Conservation (phyloP, 2,329 filamentous ascomycete genomes). For the Arthrobotrys sphaeroides region DNA sequence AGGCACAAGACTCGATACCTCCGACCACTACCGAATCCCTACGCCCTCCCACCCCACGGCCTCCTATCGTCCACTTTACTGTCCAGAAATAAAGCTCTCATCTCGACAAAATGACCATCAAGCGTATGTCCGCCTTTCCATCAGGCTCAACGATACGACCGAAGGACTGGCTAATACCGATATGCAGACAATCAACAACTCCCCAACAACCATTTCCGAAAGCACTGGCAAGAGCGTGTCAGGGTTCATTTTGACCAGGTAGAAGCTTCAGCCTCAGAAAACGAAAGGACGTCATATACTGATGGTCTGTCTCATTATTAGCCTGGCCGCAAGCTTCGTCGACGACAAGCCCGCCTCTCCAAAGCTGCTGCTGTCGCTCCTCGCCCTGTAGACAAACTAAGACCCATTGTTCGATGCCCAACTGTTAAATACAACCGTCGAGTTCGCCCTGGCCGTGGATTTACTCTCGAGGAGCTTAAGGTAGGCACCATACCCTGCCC, state of each 20-base stretch:
- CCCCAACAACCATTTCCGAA: constrained; percentile 77
- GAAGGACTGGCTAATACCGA: constrained; percentile 2
- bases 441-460: constrained; percentile 94
- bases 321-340: constrained; percentile 95
- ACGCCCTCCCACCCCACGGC: constrained; percentile 2
- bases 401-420: constrained; percentile 96
- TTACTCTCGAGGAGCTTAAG: constrained; percentile 98
- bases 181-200: constrained; percentile 55
- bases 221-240: constrained; percentile 99
- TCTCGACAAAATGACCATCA: constrained; percentile 36
- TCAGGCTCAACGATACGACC: not conserved
- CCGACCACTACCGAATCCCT: not conserved
- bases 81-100: not conserved
- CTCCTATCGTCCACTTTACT: not conserved
- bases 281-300: constrained; percentile 61
- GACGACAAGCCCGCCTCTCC: constrained; percentile 87
- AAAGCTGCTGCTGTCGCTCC: constrained; percentile 97
- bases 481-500: constrained; percentile 64
- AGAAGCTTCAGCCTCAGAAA: constrained; percentile 66
- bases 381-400: constrained; percentile 95
- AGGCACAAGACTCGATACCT: constrained; percentile 2
- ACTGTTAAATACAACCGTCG: constrained; percentile 99
- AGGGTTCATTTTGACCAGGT: constrained; percentile 99
- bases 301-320: constrained; percentile 66
- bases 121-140: constrained; percentile 14